Base-by-base conservation (phyloP, 495 filamentous ascomycete genomes). In the Choiromyces venosus region DNA sequence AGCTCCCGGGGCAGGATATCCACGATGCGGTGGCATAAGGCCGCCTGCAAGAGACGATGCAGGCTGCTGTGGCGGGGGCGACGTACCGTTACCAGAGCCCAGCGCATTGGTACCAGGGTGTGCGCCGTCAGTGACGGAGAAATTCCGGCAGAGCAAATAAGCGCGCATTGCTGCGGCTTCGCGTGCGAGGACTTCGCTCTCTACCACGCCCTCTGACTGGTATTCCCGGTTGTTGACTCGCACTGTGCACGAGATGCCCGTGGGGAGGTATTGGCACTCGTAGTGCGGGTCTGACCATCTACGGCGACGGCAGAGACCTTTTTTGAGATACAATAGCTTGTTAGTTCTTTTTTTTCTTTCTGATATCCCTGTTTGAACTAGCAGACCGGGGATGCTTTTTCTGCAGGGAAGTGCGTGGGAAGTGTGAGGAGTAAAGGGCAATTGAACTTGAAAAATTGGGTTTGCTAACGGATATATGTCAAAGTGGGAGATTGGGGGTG, bases 101-200 rank as follows among this genome's bases (percentile, higher is more conserved):
- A 79, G 73, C 19, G 42, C 56, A 29, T 69, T 77, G 69, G 75
- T 56, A 66, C 74, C 39, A 65, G 74, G 74, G 68, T 76, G 75
- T 38, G 74, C 74, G 37, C 94, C 94, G 79, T 96, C 95, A 83
- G 97, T 98, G 82, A 97, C 90, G 74, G 94, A 97, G 85, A 99
- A 97, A 85, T 97, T 97, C 82, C 94, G 91, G 86, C 95, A 99
- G 73, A 98, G 94, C 86, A 97, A 91, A 84, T 97, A 99, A 73
- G 95, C 95, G 74, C 92, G 90, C 90, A 95, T 97, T 74, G 95
- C 95, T 69, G 95, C 95, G 81, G 93, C 94, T 84, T 99, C 94
- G 80, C 92, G 91, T 68, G 95, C 95, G 77, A 97, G 86, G 69
- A 86, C 86, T 76, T 94, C 91, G 73, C 88, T 90, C 81, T 90